Evolutionary conservation across 2,329 filamentous ascomycete species (phyloP), one percentile per base, ranked within the genome.

Genomic region (Colletotrichum sp.): DNA sequence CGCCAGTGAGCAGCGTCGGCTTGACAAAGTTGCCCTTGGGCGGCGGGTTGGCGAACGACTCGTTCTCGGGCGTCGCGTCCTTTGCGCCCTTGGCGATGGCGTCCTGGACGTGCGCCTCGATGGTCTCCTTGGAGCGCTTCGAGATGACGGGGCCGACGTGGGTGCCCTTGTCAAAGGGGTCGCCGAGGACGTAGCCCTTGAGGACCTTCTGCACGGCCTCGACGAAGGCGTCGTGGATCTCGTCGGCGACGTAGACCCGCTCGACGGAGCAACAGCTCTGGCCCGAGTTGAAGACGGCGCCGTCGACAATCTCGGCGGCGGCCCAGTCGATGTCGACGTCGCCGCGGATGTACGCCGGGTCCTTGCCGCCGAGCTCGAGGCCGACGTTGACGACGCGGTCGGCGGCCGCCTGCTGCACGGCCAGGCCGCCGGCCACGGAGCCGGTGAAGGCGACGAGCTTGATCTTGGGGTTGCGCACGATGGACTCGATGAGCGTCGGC

Each of bases 211-310:
- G 94, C 15, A 95, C 89, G 7, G 94, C 95, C 67, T 92, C 88
- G 67, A 98, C 89, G 81, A 99, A 98, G 15, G 91, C 87, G 81
- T 98, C 95, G 83, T 98, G 93, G 66, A 99, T 92, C 79, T 91
- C 93, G 82, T 94, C 94, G 81, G 97, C 93, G 7, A 99, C 96
- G 81, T 99, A 99, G 24, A 99, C 92, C 39, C 96, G 91, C 87
- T 99, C 96, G 70, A 99, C 89, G 28, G 95, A 94, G 86, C 96
- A 99, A 88, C 96, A 99, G 83, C 95, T 98, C 88, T 99, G 96
- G n/a, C 96, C 96, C 67, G 96, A 98, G 87, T 99, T 99, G 90
- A 99, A 99, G 73, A 99, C 89, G n/a, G 96, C 93, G 24, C 96
- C 96, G 80, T 99, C 96, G 16, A 99, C 95, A 80, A 99, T 97